A percentile compares a stretch with the other conserved stretches of the same genome.
Conservation (phyloP, 2,329 filamentous ascomycete genomes). For the Fusarium dlaminii region DNA sequence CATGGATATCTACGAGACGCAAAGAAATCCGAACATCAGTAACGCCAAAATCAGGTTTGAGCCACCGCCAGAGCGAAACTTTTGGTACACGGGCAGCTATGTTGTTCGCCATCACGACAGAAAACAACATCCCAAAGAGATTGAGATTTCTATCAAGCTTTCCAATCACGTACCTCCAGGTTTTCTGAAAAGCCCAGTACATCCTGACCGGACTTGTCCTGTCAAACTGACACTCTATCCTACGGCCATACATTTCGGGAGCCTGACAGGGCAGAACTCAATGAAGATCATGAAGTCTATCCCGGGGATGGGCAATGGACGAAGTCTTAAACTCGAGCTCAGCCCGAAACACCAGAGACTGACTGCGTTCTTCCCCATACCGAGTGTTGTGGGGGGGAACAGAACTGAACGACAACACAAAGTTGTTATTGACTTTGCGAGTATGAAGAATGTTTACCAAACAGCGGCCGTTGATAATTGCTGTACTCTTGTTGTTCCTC, state of each 20-base stretch:
- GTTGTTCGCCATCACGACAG: slow-evolving; percentile 39
- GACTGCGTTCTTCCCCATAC: slow-evolving; percentile 45
- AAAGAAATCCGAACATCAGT: slow-evolving; percentile 26
- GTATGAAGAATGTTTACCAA: slow-evolving; percentile 57
- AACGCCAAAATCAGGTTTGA: slow-evolving; percentile 64
- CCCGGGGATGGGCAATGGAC: neutral
- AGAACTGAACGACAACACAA: slow-evolving; percentile 48
- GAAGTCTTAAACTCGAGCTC: slow-evolving; percentile 43
- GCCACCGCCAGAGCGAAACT: slow-evolving; percentile 61
- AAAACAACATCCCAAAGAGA: slow-evolving; percentile 25
- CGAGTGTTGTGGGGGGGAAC: slow-evolving; percentile 12
- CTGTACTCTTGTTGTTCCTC: slow-evolving; percentile 56
- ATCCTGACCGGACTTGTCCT: slow-evolving; percentile 40
- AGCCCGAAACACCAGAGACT: slow-evolving; percentile 45
- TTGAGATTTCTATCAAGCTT: slow-evolving; percentile 29
- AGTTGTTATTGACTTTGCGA: slow-evolving; percentile 55
- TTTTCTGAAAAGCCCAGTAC: slow-evolving; percentile 33
- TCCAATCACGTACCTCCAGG: neutral
- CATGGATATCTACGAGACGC: slow-evolving; percentile 61
- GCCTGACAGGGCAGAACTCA: slow-evolving; percentile 60
- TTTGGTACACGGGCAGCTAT: slow-evolving; percentile 57
- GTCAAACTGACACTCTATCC: slow-evolving; percentile 54
- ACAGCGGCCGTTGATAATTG: slow-evolving; percentile 35
- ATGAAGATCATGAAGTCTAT: slow-evolving; percentile 67
- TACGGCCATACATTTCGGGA: slow-evolving; percentile 68